Base-by-base conservation (phyloP, 1,139 yeast genomes). In the Meyerozyma athensensis region DNA sequence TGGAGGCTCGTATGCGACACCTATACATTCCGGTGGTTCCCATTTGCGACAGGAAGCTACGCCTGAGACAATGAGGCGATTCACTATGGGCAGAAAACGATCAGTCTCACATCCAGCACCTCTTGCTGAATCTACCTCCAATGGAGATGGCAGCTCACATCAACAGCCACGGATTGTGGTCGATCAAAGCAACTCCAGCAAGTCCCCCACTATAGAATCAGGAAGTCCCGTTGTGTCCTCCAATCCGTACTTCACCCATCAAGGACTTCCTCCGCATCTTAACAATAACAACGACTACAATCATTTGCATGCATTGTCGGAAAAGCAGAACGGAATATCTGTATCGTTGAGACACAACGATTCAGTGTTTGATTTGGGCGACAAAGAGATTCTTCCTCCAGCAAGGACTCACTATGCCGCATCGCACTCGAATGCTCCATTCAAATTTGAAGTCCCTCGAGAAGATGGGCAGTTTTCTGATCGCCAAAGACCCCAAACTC, bases 211-310 rank as follows among this genome's bases (percentile, higher is more conserved):
- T 20, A 19, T 32, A 26, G 19, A 37, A 6, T 38, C 44, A 4
- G 46, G 46, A 7, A 57, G 62, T 38, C 63, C 65, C 0, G 62
- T 66, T 7, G 63, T 67, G n/a, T 53, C 61, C 3, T 62, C 72
- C 4, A 75, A 67, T 46, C 67, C 72, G 36, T 71, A 72, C 50
- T 76, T 76, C 52, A 72, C 71, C 5, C 74, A 72, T 45, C 81
- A 76, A 45, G 81, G 81, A 0, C 53, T 72, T 7, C 81, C 81
- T 4, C 77, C 77, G 4, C 80, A 76, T 46, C 54, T 66, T 35
- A 59, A 46, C 4, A 32, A 36, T 20, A 36, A 39, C 41, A 43
- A 21, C 39, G 41, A 32, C 50, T 58, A 12, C 50, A 56, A 35
- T 58, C 62, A 2, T 20, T 33, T 48, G 39, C 36, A 37, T 23